Base-by-base conservation (phyloP, 225 moss, liverwort and hornwort genomes). In the Physcomitrellopsis africana region DNA sequence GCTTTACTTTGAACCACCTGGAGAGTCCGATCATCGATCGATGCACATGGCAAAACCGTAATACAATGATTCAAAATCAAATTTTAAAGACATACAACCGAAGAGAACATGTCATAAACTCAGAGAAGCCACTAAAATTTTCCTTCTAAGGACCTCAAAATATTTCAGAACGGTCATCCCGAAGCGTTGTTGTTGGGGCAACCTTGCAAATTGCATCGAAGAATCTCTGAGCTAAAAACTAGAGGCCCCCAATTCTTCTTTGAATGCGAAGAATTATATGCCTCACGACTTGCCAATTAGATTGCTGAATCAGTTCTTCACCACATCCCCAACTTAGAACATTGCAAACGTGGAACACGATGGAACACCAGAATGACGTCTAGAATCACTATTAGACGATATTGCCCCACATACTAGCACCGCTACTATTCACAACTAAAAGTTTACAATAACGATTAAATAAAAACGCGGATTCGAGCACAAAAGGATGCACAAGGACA, bases 21-120 rank as follows among this genome's bases (percentile, higher is more conserved):
- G 91, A 86, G 65, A 89, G 75, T 69, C 79, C 70, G 46, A 82
- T 72, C 83, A 91, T 89, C 55, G 86, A 59, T 73, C 78, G 84
- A 90, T 92, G 88, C 78, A 88, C 22, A 27, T 37, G 4, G 32
- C 1, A 37, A 37, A 37, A 37, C 32, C 1, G 32, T 37, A 17
- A 47, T 27, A 37, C 55, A 64, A 43, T 17, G 37, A 27, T 69
- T 77, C 54, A 77, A 47, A 65, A 65, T 58, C 43, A 5, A 47
- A 45, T 47, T 53, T 15, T 53, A 26, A 10, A 71, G 51, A 19
- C 19, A 65, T 13, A 20, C 10, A 18, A 60, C 52, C 11, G 5
- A 45, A 77, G 24, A 44, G 14, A 12, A 52, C 23, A 61, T 45
- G 45, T n/a, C 12, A 71, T 44, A 61, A 57, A 51, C 9, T 52